Base-by-base conservation (phyloP, 1,284 basidiomycete genomes). In the Boletus sp. region DNA sequence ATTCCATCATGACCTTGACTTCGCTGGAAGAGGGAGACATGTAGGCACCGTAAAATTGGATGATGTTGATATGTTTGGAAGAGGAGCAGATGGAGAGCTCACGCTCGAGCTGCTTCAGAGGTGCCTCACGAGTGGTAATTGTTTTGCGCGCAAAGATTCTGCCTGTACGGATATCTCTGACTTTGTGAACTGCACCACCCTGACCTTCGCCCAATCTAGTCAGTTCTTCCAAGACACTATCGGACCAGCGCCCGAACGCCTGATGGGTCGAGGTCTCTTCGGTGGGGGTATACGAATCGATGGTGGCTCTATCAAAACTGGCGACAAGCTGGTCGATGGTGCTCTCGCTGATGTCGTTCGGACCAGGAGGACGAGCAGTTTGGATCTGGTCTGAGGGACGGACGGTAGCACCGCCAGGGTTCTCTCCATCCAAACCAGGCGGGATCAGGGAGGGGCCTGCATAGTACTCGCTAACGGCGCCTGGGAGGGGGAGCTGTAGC, bases 1-100 rank as follows among this genome's bases (percentile, higher is more conserved):
- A 88, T 68, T 99, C 96, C 91, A 98, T 96, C 57, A 96, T 76
- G 55, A 99, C 93, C 61, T 93, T 94, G 62, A 99, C 88, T 68
- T 94, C 91, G 55, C 88, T 89, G 42, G 91, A 88, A 35, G 88
- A 91, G 26, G 92, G 90, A 27, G 92, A 88, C 68, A 98, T 88
- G 71, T 95, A 99, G 14, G 94, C 94, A 41, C 95, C 96, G 62
- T 91, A 89, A 72, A 95, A 98, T 48, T 82, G 77, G 46, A 95
- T 87, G 68, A 99, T 96, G 66, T 93, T 94, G 54, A 82, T 73
- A 58, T 96, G 92, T 40, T 82, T 75, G 49, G 89, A 93, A 35
- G 82, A 80, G 32, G 91, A 85, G 55, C 93, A 90, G 69, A 98
- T 94, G 43, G 84, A 81, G 48, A 99, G 78, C 70, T 99, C 96